Percentiles rank a stretch among this genome's conserved stretches.
phyloP scores from a whole-genome alignment of 257 asterid species.

The Solanum chilense region DNA sequence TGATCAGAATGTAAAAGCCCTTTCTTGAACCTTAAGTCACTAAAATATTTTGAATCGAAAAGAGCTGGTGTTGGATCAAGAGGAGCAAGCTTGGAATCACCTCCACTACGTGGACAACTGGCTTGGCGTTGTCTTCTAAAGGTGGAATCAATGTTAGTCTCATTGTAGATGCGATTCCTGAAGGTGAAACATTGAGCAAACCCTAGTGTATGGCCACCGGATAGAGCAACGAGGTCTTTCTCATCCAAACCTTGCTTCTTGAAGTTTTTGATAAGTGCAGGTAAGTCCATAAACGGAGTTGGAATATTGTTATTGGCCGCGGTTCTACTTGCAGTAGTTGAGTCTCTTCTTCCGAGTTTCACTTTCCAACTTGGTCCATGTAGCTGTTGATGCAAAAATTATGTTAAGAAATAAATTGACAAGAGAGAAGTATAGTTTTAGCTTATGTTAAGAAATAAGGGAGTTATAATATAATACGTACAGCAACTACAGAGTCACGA shows the following conservation, averaged over 20 bases:
- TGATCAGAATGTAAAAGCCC: conserved; percentile 53
- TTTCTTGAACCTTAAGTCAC: conserved; percentile 5
- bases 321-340: conserved; percentile 24
- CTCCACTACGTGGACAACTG: conserved; percentile 27
- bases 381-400: conserved; percentile 11
- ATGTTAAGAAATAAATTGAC: too few relatives aligned
- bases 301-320: conserved; percentile 30
- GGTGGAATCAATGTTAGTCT: conserved; percentile 12
- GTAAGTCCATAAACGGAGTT: conserved; percentile 22
- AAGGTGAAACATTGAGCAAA: conserved; percentile 27
- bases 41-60: conserved; percentile 25
- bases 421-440: neutral
- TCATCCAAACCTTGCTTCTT: conserved; percentile 19
- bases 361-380: conserved; percentile 45
- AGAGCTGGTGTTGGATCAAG: conserved; percentile 14
- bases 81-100: conserved; percentile 25
- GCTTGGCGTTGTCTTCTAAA: conserved; percentile 15
- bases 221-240: conserved; percentile 35
- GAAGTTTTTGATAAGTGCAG: conserved; percentile 16
- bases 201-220: conserved; percentile 47
- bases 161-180: conserved; percentile 20
- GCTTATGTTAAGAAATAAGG: neutral
- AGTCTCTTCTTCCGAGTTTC: conserved; percentile 39
- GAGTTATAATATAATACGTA: neutral
- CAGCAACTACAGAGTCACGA: conserved; percentile 39